Conservation (phyloP, 768 basidiomycete genomes). For the Rossbeevera mucosa region DNA sequence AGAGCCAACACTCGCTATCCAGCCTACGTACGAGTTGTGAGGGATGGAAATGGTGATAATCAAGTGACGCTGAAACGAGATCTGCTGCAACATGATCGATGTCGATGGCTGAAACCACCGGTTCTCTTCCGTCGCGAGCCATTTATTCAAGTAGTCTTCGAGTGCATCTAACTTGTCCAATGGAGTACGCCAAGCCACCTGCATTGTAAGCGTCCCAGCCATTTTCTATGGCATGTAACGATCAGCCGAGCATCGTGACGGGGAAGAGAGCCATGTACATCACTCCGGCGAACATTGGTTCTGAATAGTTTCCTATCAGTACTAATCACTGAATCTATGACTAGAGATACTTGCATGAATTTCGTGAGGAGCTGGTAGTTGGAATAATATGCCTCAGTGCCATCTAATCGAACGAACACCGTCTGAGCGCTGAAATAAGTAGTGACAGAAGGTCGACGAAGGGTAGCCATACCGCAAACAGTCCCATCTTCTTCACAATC, state of each 20-base stretch:
- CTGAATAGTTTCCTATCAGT: constrained; percentile 29
- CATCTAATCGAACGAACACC: constrained; percentile 65
- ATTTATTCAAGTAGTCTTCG: constrained; percentile 62
- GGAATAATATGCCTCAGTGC: constrained; percentile 77
- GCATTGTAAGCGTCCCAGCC: constrained; percentile 61
- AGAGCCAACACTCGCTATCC: background rate
- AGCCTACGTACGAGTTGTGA: constrained; percentile 41
- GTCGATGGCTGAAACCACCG: constrained; percentile 74
- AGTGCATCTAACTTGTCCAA: constrained; percentile 66
- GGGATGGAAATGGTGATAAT: constrained; percentile 65
- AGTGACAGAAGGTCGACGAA: background rate
- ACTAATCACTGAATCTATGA: background rate
- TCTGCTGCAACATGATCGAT: constrained; percentile 55
- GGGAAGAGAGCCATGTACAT: constrained; percentile 33
- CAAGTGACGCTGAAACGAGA: constrained; percentile 61
- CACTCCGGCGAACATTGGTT: constrained; percentile 70
- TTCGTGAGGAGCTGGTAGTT: constrained; percentile 72
- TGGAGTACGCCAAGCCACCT: constrained; percentile 73
- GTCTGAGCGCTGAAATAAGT: constrained; percentile 38
- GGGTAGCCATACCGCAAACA: constrained; percentile 58
- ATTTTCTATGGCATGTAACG: constrained; percentile 46
- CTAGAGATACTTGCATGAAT: constrained; percentile 53
- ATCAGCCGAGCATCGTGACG: constrained; percentile 8
- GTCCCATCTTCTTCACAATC: constrained; percentile 74
- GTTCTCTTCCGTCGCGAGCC: constrained; percentile 76